Base-by-base conservation (phyloP, 129 eudicot genomes). In the Dittrichia graveolens region DNA sequence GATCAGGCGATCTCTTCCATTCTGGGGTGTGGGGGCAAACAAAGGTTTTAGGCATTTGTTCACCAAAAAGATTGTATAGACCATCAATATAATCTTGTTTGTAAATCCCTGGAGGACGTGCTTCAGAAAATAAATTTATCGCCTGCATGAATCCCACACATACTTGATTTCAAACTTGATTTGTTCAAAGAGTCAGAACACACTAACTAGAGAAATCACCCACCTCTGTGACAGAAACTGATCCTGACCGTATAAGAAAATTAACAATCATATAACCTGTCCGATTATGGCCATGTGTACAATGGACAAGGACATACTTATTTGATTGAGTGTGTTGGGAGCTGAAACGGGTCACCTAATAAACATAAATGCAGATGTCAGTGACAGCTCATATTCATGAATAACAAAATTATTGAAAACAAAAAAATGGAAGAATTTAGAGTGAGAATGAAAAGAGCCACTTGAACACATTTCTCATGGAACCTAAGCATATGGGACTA, bases 201-300 rank as follows among this genome's bases (percentile, higher is more conserved):
- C 37, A 72, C 7, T 74, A 39, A 56, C 9, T 61, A 69, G 63
- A 50, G 44, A 39, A 61, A 61, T 39, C 52, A 74, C 86, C 14
- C 38, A 87, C 92, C 87, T 87, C 87, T 34, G 87, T 84, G 55
- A 87, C 82, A 3, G 89, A 87, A 62, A 80, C 63, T 2, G 87
- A 78, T 74, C 68, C 75, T n/a, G 80, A 54, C 42, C 78, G 81
- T 69, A 87, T 70, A 15, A 87, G 81, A 79, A 63, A 87, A 76
- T 82, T 84, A 65, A 73, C 92, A 48, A 87, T 84, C 92, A 87
- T 87, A 73, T 81, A 87, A 12, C 92, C 92, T n/a, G 92, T 87
- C 39, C 92, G 85, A 57, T 87, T 87, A 80, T 75, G 86, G 62
- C 92, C 92, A 67, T 87, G 92, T 41, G 92, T 87, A 68, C 92